Conservation (phyloP, 148 eudicot genomes). For the Pharnaceum exiguum region DNA sequence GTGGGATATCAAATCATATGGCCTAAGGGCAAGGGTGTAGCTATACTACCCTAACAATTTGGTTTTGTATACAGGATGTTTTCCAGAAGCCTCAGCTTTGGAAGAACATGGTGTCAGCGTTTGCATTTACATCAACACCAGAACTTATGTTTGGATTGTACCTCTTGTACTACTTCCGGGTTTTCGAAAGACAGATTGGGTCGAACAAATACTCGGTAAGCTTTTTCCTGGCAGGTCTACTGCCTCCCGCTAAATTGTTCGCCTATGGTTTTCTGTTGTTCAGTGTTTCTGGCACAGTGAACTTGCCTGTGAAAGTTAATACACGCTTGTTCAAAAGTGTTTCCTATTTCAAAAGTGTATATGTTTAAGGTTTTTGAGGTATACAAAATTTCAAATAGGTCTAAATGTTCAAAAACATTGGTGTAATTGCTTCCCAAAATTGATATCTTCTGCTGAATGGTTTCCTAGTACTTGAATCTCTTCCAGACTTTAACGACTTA, state of each 20-base stretch:
- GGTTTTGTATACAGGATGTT: slow-evolving; percentile 52
- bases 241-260: no score
- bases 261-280: slow-evolving; percentile 1
- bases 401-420: no score
- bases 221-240: no score
- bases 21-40: background rate
- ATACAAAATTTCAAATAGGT: no score
- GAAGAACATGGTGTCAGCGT: slow-evolving; percentile 74
- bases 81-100: slow-evolving; percentile 73
- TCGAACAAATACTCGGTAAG: slow-evolving; percentile 93
- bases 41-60: background rate
- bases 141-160: slow-evolving; percentile 85
- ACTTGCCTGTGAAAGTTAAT: no score
- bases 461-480: no score
- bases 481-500: no score
- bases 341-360: no score
- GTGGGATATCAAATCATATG: background rate
- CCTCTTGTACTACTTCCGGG: slow-evolving; percentile 87
- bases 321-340: slow-evolving; percentile 3
- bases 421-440: no score
- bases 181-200: slow-evolving; percentile 96
- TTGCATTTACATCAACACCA: slow-evolving; percentile 83
- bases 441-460: no score
- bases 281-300: background rate
- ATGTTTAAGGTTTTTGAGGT: no score